Percentiles rank a stretch among this genome's conserved stretches.
These are phyloP conservation scores for Platanthera guangdongensis DNA, from an alignment of 106 monocot species.

Conservation along the genomic window DNA sequence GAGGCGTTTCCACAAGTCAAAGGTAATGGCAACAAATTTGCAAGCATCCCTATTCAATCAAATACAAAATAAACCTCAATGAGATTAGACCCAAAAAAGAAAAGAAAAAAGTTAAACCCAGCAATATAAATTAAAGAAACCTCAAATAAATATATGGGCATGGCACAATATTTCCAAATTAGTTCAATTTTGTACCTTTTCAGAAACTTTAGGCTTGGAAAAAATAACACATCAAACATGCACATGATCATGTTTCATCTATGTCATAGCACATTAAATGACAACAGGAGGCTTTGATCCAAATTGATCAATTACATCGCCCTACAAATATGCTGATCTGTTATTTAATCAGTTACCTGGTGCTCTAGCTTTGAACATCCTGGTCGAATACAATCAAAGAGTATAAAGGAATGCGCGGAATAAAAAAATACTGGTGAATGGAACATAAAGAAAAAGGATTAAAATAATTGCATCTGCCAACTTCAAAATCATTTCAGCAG, in stretches of 20 bases:
- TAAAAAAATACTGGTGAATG: neutral
- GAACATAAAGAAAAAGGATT: neutral
- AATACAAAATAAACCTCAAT: too few species aligned
- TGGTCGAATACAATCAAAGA: neutral
- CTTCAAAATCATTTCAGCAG: neutral
- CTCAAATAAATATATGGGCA: too few species aligned
- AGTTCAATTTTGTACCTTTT: too few species aligned
- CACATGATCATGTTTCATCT: neutral
- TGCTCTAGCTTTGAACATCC: too few species aligned
- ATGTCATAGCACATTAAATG: neutral
- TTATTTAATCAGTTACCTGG: too few species aligned
- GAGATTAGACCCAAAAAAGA: too few species aligned
- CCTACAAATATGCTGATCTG: too few species aligned
- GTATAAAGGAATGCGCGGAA: neutral
- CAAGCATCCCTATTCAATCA: too few species aligned
- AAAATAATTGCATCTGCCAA: neutral
- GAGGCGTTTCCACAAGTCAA: constrained; percentile 9
- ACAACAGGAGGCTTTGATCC: neutral
- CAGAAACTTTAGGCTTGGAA: too few species aligned
- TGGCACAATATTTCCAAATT: too few species aligned
- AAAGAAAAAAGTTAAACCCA: too few species aligned
- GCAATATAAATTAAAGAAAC: too few species aligned
- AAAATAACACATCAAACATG: neutral
- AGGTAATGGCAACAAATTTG: constrained; percentile 14
- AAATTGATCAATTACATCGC: neutral